These are phyloP conservation scores for Pyrenophora teres DNA, from an alignment of 2,329 filamentous ascomycete species.

Conservation along the genomic window DNA sequence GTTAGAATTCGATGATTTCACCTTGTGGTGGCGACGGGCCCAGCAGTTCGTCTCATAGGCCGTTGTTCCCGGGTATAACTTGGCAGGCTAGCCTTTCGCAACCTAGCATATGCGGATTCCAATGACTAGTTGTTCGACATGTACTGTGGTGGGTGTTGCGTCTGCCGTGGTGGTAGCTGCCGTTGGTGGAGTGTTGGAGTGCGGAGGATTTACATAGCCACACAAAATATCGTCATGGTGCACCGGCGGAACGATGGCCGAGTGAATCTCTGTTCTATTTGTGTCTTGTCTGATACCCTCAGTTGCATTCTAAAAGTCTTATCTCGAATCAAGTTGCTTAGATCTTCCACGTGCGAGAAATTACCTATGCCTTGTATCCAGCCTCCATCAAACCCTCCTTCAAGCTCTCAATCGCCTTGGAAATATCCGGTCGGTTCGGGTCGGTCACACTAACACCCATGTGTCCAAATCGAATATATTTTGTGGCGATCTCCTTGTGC, in stretches of 20 bases:
- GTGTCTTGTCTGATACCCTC: neutral
- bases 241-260: neutral
- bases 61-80: constrained; percentile 7
- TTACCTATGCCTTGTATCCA: constrained; percentile 59
- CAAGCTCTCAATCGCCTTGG: constrained; percentile 79
- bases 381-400: constrained; percentile 75
- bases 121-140: neutral
- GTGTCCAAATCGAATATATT: constrained; percentile 94
- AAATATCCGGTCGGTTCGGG: constrained; percentile 76
- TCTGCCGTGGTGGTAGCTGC: neutral
- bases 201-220: constrained; percentile 11
- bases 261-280: constrained; percentile 9
- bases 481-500: constrained; percentile 91
- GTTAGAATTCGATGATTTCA: constrained; percentile 5
- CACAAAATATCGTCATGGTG: constrained; percentile 10
- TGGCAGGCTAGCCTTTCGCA: constrained; percentile 6
- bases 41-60: constrained; percentile 8
- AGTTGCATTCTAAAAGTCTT: neutral
- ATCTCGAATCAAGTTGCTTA: neutral
- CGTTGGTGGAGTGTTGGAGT: neutral
- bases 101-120: neutral
- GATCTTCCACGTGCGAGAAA: neutral
- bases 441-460: constrained; percentile 96
- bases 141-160: constrained; percentile 1
- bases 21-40: neutral